phyloP scores from a whole-genome alignment of 345 rosid genomes.

The Bruguiera gymnorhiza region DNA sequence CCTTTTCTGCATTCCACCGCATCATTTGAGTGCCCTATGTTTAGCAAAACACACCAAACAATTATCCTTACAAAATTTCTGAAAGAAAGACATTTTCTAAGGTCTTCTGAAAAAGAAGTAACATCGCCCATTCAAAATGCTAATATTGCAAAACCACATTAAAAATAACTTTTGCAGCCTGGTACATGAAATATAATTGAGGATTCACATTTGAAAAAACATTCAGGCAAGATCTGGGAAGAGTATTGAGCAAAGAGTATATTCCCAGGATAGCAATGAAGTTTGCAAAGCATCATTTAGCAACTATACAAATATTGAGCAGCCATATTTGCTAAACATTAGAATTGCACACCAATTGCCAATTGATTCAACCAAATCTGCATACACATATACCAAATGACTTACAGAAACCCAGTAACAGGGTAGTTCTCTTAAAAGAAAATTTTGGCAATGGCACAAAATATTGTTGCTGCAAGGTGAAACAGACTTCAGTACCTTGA shows the following conservation, averaged over 20 bases:
- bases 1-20: conserved; percentile 42
- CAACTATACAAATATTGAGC: too few relatives aligned
- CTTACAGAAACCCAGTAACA: not conserved
- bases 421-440: too few relatives aligned
- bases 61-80: conserved; percentile 4
- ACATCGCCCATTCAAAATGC: too few relatives aligned
- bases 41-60: conserved; percentile 17
- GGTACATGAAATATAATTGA: too few relatives aligned
- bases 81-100: not conserved
- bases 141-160: too few relatives aligned
- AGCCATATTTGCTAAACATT: not conserved
- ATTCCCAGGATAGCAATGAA: too few relatives aligned
- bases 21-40: conserved; percentile 35
- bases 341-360: not conserved
- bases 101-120: not conserved
- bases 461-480: not conserved
- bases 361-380: not conserved
- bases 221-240: too few relatives aligned
- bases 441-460: conserved; percentile 1
- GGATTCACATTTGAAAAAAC: too few relatives aligned
- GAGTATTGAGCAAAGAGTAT: too few relatives aligned
- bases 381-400: not conserved
- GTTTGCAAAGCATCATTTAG: too few relatives aligned
- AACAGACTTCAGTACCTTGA: conserved; percentile 23
- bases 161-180: too few relatives aligned